These are phyloP conservation scores for Oryza rufipogon DNA, from an alignment of 176 grass and related monocot genomes.

Conservation along the genomic window DNA sequence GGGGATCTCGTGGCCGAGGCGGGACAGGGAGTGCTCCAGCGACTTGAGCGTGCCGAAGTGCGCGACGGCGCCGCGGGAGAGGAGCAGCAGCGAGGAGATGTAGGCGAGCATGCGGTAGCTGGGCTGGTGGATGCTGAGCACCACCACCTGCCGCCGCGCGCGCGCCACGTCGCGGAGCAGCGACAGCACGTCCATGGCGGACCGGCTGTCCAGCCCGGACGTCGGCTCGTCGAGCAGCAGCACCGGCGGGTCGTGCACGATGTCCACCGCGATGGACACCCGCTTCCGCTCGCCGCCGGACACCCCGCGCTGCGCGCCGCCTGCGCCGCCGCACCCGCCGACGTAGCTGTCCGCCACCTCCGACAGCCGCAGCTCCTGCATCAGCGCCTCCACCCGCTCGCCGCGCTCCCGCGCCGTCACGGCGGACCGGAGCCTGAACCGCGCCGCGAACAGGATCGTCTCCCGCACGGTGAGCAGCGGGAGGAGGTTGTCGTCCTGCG, in stretches of 20 bases:
- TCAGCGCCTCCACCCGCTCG: constrained; percentile 60
- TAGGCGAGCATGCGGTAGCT: constrained; percentile 88
- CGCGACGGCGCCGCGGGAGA: constrained; percentile 68
- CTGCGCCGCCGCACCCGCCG: constrained; percentile 49
- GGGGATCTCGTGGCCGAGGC: constrained; percentile 66
- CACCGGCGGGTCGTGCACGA: constrained; percentile 83
- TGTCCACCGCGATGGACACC: constrained; percentile 80
- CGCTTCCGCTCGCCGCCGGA: constrained; percentile 90
- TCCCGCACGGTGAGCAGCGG: constrained; percentile 92
- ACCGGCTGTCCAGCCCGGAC: constrained; percentile 86
- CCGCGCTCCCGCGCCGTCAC: constrained; percentile 33
- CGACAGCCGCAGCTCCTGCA: constrained; percentile 71
- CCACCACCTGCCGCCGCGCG: constrained; percentile 66
- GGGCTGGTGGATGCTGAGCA: constrained; percentile 95
- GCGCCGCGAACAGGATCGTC: constrained; percentile 76
- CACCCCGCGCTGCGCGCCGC: constrained; percentile 52
- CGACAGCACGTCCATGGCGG: constrained; percentile 72
- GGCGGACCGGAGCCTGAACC: constrained; percentile 56
- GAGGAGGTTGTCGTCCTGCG: constrained; percentile 93
- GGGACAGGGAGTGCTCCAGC: constrained; percentile 54
- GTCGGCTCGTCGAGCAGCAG: constrained; percentile 92
- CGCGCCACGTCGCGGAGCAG: constrained; percentile 75
- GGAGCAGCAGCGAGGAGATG: constrained; percentile 72
- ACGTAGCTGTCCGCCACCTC: constrained; percentile 80
- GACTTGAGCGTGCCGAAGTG: constrained; percentile 70